Evolutionary conservation across 768 basidiomycete genomes (phyloP).

Genomic region (Kwoniella sp.): DNA sequence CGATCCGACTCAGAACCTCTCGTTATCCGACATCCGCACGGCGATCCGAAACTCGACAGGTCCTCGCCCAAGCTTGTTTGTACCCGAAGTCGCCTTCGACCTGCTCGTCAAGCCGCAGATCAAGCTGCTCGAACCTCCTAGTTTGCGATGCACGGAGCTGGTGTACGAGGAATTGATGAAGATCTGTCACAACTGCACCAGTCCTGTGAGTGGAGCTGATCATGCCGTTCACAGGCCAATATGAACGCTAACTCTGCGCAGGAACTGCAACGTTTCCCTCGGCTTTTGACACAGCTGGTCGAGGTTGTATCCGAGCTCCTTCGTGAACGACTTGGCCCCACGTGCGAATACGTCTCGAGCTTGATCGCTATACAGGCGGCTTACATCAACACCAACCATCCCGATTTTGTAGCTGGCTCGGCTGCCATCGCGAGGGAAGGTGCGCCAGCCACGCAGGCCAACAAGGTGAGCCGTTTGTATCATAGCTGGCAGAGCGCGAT

Average conservation of each 20-base stretch:
- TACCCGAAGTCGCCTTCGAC: conserved; percentile 95
- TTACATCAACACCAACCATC: conserved; percentile 99
- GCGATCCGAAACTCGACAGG: conserved; percentile 98
- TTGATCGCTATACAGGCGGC: conserved; percentile 96
- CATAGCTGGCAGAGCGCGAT: no score
- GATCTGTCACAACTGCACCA: conserved; percentile 98
- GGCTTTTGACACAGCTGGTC: conserved; percentile 84
- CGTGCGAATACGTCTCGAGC: conserved; percentile 92
- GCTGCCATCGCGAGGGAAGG: conserved; percentile 52
- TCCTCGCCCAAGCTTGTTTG: conserved; percentile 89
- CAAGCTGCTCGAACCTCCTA: conserved; percentile 88
- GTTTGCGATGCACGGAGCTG: conserved; percentile 90
- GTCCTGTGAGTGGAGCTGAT: conserved; percentile 60
- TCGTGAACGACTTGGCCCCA: conserved; percentile 90
- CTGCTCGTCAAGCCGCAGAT: conserved; percentile 97
- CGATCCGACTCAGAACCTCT: conserved; percentile 84
- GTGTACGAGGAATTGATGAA: conserved; percentile 99
- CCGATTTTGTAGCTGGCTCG: conserved; percentile 80
- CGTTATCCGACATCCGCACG: conserved; percentile 91
- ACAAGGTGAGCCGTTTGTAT: no score
- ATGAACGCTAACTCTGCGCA: no score
- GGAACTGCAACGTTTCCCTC: conserved; percentile 95
- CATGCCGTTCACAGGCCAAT: no score
- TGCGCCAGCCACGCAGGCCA: conserved; percentile 12
- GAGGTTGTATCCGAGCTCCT: conserved; percentile 96